A percentile compares a stretch with the other conserved stretches of the same genome.
Evolutionary conservation across 257 asterid genomes (phyloP).

Genomic region (Rhazya stricta): DNA sequence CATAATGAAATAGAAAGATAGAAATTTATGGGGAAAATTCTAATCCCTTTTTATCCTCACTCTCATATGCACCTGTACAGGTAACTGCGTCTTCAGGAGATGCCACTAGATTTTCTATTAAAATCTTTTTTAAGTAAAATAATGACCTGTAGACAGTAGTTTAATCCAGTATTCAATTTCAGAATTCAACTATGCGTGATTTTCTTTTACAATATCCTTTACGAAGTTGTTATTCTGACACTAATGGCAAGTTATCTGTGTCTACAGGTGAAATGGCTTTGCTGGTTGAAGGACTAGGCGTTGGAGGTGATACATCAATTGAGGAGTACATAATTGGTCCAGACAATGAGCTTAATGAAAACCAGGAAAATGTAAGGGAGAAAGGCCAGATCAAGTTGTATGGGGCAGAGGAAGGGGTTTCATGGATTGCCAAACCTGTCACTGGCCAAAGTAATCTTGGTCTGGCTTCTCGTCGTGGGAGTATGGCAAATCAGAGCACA

Average conservation of each 20-base stretch:
- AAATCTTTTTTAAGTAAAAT: not conserved
- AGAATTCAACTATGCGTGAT: not conserved
- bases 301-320: conserved; percentile 80
- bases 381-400: conserved; percentile 64
- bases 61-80: not conserved
- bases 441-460: conserved; percentile 69
- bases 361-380: conserved; percentile 52
- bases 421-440: conserved; percentile 89
- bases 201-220: not conserved
- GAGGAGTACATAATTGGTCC: conserved; percentile 85
- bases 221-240: not conserved
- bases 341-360: conserved; percentile 51
- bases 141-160: not conserved
- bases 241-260: conserved; percentile 3
- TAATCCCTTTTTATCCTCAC: not conserved
- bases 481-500: conserved; percentile 48
- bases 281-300: conserved; percentile 69
- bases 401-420: conserved; percentile 94
- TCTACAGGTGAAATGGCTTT: conserved; percentile 91
- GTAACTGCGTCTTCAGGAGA: not conserved
- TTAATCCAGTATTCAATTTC: not conserved
- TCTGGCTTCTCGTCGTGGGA: conserved; percentile 70
- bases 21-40: not conserved
- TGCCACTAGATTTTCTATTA: not conserved
- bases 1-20: not conserved